Evolutionary conservation across 768 basidiomycete species (phyloP).

Genomic region (Tremella yokohamensis): DNA sequence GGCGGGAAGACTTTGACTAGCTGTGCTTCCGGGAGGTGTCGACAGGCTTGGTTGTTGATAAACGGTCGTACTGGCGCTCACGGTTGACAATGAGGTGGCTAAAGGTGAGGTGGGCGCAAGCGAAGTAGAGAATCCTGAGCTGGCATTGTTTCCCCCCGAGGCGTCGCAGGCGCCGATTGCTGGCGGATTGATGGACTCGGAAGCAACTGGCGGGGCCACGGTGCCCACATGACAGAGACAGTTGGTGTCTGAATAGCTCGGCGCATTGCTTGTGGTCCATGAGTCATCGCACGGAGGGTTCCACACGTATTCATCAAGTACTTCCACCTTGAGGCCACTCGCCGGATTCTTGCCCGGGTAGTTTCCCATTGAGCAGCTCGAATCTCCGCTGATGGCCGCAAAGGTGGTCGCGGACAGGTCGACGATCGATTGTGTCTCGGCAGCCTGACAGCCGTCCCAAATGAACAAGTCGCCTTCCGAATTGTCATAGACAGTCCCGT

Average conservation of each 20-base stretch:
- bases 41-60: too few relatives aligned
- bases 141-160: not conserved
- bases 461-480: conserved; percentile 20
- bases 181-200: not conserved
- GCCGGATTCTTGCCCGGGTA: not conserved
- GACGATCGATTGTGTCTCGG: conserved; percentile 11
- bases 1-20: too few relatives aligned
- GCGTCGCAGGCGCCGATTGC: not conserved
- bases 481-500: not conserved
- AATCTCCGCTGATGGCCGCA: not conserved
- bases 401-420: conserved; percentile 19
- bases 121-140: too few relatives aligned
- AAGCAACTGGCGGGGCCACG: not conserved
- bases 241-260: not conserved
- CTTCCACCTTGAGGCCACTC: not conserved
- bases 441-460: conserved; percentile 29
- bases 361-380: not conserved
- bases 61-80: too few relatives aligned
- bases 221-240: not conserved
- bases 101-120: too few relatives aligned
- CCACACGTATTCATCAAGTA: conserved; percentile 1
- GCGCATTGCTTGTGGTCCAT: not conserved
- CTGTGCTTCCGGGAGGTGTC: too few relatives aligned
- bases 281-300: not conserved
- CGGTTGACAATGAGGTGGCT: too few relatives aligned